Evolutionary conservation across 345 rosid species (phyloP), one percentile per base, ranked within the genome.

Genomic region (Citrus cavaleriei): DNA sequence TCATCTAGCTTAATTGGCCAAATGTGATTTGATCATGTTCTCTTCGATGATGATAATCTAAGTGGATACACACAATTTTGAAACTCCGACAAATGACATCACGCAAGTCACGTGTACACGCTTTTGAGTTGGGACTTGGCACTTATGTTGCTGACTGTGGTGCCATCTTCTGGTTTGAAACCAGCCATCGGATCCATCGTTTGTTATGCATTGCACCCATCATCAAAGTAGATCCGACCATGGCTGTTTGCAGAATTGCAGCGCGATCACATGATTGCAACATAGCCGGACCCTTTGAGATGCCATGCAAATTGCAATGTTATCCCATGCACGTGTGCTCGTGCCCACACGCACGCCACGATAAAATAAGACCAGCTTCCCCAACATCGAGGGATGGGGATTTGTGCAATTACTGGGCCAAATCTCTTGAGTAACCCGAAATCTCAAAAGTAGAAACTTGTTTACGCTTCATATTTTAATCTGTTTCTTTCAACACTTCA

Each of bases 331-430:
- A 40, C 76, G 63, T 58, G 82, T 81, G 78, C 71, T 21, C 6
- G 70, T 28, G 25, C 79, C 79, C 66, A 63, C 76, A 72, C n/a
- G 73, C 63, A 70, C 75, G 59, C 70, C 60, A 19, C 18, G 55
- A 46, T 34, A 37, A 25, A 24, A 7, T 25, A 5, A 34, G 21
- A 38, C 32, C 61, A 34, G 76, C 78, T 40, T 58, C 37, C 59
- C 73, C 78, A 60, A n/a, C 79, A 67, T 18, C 19, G 38, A 51
- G 66, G 51, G 65, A 77, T 83, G 77, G 80, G 42, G 42, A n/a
- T 70, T 83, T 59, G 71, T 62, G 72, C 7, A 7, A 54, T 65
- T 78, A 46, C 72, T 46, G 71, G 72, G 37, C 78, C 76, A 67
- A 76, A 34, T 65, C 72, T 66, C 24, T 65, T 46, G 73, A 76